Percentiles rank a stretch among this genome's conserved stretches.
These are phyloP conservation scores for Lophium mytilinum DNA, from an alignment of 495 filamentous ascomycete species.

Conservation along the genomic window DNA sequence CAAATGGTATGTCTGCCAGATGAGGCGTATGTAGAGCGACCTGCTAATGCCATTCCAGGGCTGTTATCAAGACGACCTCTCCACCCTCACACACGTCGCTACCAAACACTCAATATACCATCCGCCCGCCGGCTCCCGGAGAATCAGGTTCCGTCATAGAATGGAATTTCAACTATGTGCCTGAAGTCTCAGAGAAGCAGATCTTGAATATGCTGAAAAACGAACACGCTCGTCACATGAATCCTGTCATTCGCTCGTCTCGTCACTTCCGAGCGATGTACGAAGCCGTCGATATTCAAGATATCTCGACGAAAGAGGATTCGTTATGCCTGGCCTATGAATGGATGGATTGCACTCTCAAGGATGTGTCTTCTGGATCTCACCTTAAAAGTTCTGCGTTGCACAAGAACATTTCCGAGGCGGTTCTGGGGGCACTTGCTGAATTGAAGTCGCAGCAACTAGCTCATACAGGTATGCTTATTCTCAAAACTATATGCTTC, in stretches of 20 bases:
- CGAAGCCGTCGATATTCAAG: not conserved
- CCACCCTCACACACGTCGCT: too few relatives aligned
- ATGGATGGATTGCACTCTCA: constrained; percentile 8
- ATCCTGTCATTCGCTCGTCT: not conserved
- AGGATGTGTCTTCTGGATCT: not conserved
- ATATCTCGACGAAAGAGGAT: not conserved
- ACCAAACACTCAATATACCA: too few relatives aligned
- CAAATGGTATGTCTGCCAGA: not conserved
- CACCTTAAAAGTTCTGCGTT: not conserved
- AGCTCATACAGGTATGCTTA: constrained; percentile 4
- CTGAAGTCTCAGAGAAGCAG: not conserved
- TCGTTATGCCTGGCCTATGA: not conserved
- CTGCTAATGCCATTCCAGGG: not conserved
- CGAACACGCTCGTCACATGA: not conserved
- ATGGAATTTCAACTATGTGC: too few relatives aligned
- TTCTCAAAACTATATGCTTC: not conserved
- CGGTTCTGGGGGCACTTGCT: not conserved
- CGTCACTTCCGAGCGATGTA: constrained; percentile 2
- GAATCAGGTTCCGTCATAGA: too few relatives aligned
- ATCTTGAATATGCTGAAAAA: not conserved
- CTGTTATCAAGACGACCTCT: constrained; percentile 4
- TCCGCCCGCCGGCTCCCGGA: too few relatives aligned
- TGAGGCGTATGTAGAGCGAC: not conserved
- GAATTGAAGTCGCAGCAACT: not conserved
- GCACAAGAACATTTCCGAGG: not conserved